Base-by-base conservation (phyloP, 805 yeast species). In the Torulaspora indica region DNA sequence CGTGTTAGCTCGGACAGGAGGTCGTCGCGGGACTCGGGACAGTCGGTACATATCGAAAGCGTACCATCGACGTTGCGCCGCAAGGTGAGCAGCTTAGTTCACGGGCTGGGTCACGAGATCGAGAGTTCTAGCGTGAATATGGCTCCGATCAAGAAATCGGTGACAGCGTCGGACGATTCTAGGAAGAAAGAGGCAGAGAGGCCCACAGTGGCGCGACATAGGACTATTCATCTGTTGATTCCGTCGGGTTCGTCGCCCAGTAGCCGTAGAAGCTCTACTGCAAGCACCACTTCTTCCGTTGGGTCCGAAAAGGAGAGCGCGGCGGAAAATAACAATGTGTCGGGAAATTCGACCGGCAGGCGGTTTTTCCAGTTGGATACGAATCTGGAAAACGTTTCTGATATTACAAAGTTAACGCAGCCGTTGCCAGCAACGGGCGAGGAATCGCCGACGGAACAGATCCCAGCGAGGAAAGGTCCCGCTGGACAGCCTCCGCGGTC, bases 311-410 rank as follows among this genome's bases (percentile, higher is more conserved):
- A 31, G 10, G 33, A 28, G 22, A 20, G 33, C 15, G 38, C 40
- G 7, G 22, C 28, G 10, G 41, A 35, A 9, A 13, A 8, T 14
- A 22, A 15, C 17, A 33, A 36, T 9, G 17, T 28, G 6, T 15
- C 23, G 25, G 7, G 13, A 14, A 28, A 14, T 25, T 14, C 27
- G 10, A 32, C 28, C 5, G n/a, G n/a, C n/a, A 36, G 36, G 3
- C 28, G 48, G 28, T 51, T 53, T 10, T 56, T 57, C 42, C 56
- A 46, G 14, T 34, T 63, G 35, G 67, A 63, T 38, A 57, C 64
- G 3, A 60, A 60, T 39, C 44, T 61, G 13, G 58, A 59, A 22
- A 58, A 61, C 37, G 38, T 58, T 8, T 52, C 61, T 1, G 64
- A 57, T 42, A 56, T 55, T 8, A 58, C 63, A 2, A 54, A 55